Conservation (phyloP, 768 basidiomycete genomes). For the Leccinum longicurvipes region DNA sequence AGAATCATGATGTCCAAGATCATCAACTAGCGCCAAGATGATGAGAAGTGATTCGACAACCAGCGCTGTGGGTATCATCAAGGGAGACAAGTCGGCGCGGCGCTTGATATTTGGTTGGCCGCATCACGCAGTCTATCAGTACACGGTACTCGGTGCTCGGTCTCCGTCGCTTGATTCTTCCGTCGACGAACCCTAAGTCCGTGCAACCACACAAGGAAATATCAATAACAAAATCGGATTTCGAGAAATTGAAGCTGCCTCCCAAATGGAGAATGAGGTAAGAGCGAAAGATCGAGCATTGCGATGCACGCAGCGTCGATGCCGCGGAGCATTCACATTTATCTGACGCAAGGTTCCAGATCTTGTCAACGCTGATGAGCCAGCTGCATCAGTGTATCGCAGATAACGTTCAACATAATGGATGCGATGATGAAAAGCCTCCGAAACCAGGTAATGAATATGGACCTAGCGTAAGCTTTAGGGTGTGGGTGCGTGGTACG, state of each 20-base stretch:
- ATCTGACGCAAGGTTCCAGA: neutral
- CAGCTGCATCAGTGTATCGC: neutral
- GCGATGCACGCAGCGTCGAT: neutral
- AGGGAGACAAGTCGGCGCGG: neutral
- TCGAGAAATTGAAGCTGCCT: neutral
- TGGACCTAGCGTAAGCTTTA: neutral
- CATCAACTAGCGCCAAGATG: neutral
- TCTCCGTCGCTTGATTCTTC: neutral
- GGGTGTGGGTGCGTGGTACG: neutral
- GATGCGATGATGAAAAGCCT: neutral
- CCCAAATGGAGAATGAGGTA: slow-evolving; percentile 6
- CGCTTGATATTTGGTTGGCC: neutral
- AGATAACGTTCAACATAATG: neutral
- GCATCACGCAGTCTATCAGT: neutral
- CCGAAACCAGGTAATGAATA: neutral
- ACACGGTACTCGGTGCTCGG: neutral
- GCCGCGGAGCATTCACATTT: neutral
- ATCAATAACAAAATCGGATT: neutral
- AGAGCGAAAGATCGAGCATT: too few species aligned
- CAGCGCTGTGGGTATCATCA: neutral
- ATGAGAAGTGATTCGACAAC: neutral
- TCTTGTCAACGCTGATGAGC: neutral
- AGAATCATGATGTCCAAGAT: neutral
- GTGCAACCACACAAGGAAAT: neutral
- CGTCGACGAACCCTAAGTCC: neutral